These are phyloP conservation scores for Bauhinia variegata DNA, from an alignment of 306 rosid species.

Conservation along the genomic window DNA sequence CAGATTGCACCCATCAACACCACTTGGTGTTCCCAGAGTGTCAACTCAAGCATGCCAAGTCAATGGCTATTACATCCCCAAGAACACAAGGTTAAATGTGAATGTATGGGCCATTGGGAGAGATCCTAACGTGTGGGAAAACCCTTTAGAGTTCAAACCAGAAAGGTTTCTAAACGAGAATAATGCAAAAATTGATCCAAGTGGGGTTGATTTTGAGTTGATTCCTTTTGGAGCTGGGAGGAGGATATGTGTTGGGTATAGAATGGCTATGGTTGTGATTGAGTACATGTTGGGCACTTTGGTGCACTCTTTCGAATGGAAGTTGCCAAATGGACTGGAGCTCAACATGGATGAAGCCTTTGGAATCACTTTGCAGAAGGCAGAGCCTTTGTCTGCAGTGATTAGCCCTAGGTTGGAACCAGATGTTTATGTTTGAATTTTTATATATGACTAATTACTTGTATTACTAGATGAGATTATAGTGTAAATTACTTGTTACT, in stretches of 20 bases:
- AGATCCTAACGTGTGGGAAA: constrained; percentile 57
- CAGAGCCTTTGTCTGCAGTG: constrained; percentile 42
- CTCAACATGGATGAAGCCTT: constrained; percentile 54
- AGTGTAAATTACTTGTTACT: too few relatives aligned
- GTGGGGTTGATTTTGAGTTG: constrained; percentile 53
- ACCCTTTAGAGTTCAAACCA: constrained; percentile 47
- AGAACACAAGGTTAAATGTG: constrained; percentile 47
- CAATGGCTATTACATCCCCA: constrained; percentile 49
- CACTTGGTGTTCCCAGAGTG: constrained; percentile 51
- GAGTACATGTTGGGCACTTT: constrained; percentile 51
- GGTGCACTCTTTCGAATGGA: constrained; percentile 59
- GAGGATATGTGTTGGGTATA: constrained; percentile 55
- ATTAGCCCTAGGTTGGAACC: constrained; percentile 41
- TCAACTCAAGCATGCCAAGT: constrained; percentile 44
- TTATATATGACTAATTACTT: too few relatives aligned
- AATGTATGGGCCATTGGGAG: constrained; percentile 64
- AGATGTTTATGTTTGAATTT: constrained; percentile 37
- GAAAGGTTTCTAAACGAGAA: constrained; percentile 44
- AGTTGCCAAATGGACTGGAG: constrained; percentile 38
- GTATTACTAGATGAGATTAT: too few relatives aligned
- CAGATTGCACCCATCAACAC: constrained; percentile 57
- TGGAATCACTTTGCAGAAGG: constrained; percentile 53
- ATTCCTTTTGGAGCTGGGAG: constrained; percentile 62
- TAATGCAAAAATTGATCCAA: constrained; percentile 40
- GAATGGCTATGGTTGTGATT: constrained; percentile 47